Evolutionary conservation across 306 rosid species (phyloP), one percentile per base, ranked within the genome.

Genomic region (Castanospermum australe): DNA sequence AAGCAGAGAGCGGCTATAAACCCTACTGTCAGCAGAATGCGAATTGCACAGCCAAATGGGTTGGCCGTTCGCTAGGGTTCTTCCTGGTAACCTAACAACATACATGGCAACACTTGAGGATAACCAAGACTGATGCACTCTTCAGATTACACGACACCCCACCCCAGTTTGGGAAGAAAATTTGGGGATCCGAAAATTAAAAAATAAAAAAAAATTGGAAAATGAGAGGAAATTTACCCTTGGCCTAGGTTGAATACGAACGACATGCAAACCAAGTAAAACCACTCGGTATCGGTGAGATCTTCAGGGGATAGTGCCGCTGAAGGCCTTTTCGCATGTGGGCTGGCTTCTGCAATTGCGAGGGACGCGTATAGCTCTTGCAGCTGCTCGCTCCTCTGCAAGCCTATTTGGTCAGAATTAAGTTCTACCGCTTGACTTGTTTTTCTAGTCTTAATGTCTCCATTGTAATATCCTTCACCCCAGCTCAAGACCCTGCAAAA

Each of bases 251-350:
- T 83, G 92, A 90, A 93, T 51, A 80, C 78, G 25, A 93, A 93
- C 56, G 98, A 93, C 97, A 93, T 91, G 86, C 98, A 93, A 78
- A 93, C 97, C 82, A 93, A 88, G 92, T 93, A 93, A 66, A 90
- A 93, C 98, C 98, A 93, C 79, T 93, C 98, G 0, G 98, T 81
- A 77, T 91, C 93, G 11, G 95, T 87, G 52, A 93, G 95, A 77
- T 93, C 98, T 73, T 93, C 98, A 0, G 98, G 98, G 39, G 97
- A 87, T 22, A 93, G 87, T 42, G 97, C 76, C 10, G 87, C 94
- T 4, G 95, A 90, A 72, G 95, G 97, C 92, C 89, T 84, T 86
- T 86, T 90, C 4, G 88, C 63, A 67, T 83, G 94, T 7, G 90
- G 90, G 66, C 17, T 89, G 59, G 89, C 77, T 76, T 91, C 97